Conservation (phyloP, 495 filamentous ascomycete species). For the Bombardia bombarda region DNA sequence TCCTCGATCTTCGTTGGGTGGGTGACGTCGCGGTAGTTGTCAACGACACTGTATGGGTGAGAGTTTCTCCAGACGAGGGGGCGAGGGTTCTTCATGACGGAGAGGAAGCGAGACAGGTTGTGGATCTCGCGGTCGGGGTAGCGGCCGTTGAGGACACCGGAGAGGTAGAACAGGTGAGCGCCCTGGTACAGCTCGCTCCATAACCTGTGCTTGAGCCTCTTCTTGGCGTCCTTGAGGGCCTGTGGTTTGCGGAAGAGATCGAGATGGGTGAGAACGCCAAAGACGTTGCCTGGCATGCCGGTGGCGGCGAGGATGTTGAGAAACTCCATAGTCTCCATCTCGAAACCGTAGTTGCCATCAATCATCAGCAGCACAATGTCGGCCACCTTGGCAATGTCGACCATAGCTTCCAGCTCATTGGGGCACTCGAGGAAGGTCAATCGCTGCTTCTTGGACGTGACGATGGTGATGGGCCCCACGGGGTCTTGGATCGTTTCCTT, state of each 20-base stretch:
- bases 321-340: slow-evolving; percentile 99
- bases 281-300: slow-evolving; percentile 97
- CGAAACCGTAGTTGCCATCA: slow-evolving; percentile 95
- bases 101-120: slow-evolving; percentile 88
- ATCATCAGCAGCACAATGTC: slow-evolving; percentile 97
- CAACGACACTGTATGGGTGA: slow-evolving; percentile 87
- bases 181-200: slow-evolving; percentile 97
- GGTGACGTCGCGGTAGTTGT: slow-evolving; percentile 90
- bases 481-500: slow-evolving; percentile 90
- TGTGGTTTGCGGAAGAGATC: slow-evolving; percentile 92
- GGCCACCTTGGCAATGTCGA: slow-evolving; percentile 91
- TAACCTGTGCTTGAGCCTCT: slow-evolving; percentile 87
- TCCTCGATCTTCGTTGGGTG: slow-evolving; percentile 84
- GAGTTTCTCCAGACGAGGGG: slow-evolving; percentile 94
- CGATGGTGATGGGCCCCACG: slow-evolving; percentile 84
- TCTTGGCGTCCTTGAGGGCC: slow-evolving; percentile 82
- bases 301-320: slow-evolving; percentile 80
- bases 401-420: slow-evolving; percentile 87
- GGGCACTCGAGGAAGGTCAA: slow-evolving; percentile 96
- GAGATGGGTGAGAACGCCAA: slow-evolving; percentile 92
- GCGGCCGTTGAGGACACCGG: slow-evolving; percentile 88
- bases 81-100: slow-evolving; percentile 97
- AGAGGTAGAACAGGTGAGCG: slow-evolving; percentile 93
- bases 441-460: slow-evolving; percentile 86
- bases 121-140: slow-evolving; percentile 96